Conservation (phyloP, 2,329 filamentous ascomycete genomes). For the Whalleya microplaca region DNA sequence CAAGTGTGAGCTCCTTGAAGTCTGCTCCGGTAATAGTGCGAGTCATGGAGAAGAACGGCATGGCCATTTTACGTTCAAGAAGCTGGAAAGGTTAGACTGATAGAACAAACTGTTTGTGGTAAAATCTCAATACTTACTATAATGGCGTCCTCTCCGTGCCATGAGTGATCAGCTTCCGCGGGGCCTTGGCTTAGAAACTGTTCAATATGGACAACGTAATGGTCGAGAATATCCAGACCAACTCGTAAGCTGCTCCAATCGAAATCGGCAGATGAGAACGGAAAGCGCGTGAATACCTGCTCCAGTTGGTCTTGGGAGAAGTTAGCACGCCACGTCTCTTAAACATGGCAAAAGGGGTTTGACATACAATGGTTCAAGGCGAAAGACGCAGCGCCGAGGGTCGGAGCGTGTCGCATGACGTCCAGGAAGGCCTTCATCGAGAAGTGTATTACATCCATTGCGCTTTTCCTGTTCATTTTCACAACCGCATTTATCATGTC, state of each 20-base stretch:
- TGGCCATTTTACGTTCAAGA: constrained; percentile 53
- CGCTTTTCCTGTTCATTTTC: constrained; percentile 54
- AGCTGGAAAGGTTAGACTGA: constrained; percentile 35
- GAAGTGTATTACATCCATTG: constrained; percentile 56
- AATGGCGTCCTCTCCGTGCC: constrained; percentile 52
- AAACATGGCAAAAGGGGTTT: not conserved
- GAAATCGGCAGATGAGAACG: constrained; percentile 45
- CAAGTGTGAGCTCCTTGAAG: constrained; percentile 27
- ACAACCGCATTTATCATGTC: constrained; percentile 55
- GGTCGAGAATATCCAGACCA: constrained; percentile 51
- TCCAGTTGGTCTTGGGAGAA: constrained; percentile 48
- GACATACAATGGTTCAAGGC: constrained; percentile 50
- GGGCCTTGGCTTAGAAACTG: constrained; percentile 44
- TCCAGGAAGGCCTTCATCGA: constrained; percentile 54
- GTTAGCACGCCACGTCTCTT: constrained; percentile 22
- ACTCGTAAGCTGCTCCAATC: constrained; percentile 53
- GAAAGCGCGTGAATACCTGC: constrained; percentile 54
- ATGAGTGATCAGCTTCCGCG: constrained; percentile 34
- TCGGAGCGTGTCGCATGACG: constrained; percentile 51
- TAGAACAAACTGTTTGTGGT: not conserved
- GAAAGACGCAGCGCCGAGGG: constrained; percentile 52
- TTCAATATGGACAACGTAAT: constrained; percentile 51
- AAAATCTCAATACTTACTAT: constrained; percentile 35
- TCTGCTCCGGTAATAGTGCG: constrained; percentile 41
- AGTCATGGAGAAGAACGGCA: constrained; percentile 52